Evolutionary conservation across 1,284 basidiomycete species (phyloP).

Genomic region (Schizopora paradoxa): DNA sequence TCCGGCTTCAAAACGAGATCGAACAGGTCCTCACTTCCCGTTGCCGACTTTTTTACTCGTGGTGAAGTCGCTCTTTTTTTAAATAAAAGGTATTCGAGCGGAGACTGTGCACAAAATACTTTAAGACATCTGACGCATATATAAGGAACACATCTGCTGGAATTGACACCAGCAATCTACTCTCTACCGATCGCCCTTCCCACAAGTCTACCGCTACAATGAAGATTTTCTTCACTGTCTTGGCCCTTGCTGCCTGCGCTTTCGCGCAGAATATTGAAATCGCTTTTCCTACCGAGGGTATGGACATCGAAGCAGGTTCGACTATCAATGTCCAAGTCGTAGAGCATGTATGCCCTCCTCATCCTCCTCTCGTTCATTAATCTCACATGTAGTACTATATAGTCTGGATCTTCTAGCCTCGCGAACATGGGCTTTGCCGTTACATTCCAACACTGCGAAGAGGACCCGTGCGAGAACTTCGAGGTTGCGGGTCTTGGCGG

Average conservation of each 20-base stretch:
- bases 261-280: constrained; percentile 39
- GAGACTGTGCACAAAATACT: no score
- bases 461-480: constrained; percentile 28
- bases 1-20: no score
- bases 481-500: constrained; percentile 33
- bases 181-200: no score
- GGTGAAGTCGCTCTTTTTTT: no score
- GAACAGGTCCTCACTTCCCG: no score
- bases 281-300: constrained; percentile 33
- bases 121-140: no score
- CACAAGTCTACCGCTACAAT: no score
- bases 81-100: no score
- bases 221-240: constrained; percentile 6
- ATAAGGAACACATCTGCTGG: no score
- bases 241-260: constrained; percentile 15
- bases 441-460: constrained; percentile 31
- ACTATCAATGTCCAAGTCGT: constrained; percentile 44
- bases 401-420: constrained; percentile 30
- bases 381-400: constrained; percentile 40
- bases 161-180: no score
- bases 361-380: not conserved
- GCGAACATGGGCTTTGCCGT: constrained; percentile 42
- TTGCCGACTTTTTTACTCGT: no score
- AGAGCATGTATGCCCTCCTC: constrained; percentile 33
- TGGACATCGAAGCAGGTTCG: constrained; percentile 32